Percentiles rank a stretch among this genome's conserved stretches.
Conservation (phyloP, 1,284 basidiomycete species). For the Ceratobasidium papillatum region DNA sequence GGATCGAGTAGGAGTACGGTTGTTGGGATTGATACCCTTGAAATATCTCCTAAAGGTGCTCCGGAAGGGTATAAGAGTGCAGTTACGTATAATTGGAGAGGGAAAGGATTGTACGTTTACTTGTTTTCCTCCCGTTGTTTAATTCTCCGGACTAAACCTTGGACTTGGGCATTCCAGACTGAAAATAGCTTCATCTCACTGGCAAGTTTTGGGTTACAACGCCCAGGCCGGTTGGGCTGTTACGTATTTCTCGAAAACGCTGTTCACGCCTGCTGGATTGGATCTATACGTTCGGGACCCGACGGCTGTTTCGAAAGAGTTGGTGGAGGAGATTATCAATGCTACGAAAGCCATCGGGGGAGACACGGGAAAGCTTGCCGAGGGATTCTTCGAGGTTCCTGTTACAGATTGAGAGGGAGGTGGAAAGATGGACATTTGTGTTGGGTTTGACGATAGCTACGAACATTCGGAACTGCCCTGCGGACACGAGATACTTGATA, state of each 20-base stretch:
- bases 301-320: slow-evolving; percentile 46
- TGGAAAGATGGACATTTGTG: not conserved
- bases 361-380: slow-evolving; percentile 40
- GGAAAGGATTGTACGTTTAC: slow-evolving; percentile 49
- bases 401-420: slow-evolving; percentile 8
- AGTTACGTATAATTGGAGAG: slow-evolving; percentile 60
- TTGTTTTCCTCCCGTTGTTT: not conserved
- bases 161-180: slow-evolving; percentile 49
- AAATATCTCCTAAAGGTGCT: slow-evolving; percentile 15
- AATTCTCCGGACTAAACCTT: not conserved
- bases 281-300: slow-evolving; percentile 58
- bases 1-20: slow-evolving; percentile 51
- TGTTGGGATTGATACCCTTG: slow-evolving; percentile 54
- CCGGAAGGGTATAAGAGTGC: slow-evolving; percentile 47
- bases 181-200: slow-evolving; percentile 57
- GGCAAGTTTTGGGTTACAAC: slow-evolving; percentile 60
- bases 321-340: slow-evolving; percentile 46
- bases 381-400: slow-evolving; percentile 44
- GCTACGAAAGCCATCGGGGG: slow-evolving; percentile 34
- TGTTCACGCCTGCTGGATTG: slow-evolving; percentile 62
- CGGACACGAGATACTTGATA: not conserved
- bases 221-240: slow-evolving; percentile 58
- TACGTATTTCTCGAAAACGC: slow-evolving; percentile 61
- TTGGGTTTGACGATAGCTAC: not conserved
- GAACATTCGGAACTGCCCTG: not conserved